Evolutionary conservation across 192 early-diverging fungal genomes (phyloP), one percentile per base, ranked within the genome.

Genomic region (Obelidium mucronatum): DNA sequence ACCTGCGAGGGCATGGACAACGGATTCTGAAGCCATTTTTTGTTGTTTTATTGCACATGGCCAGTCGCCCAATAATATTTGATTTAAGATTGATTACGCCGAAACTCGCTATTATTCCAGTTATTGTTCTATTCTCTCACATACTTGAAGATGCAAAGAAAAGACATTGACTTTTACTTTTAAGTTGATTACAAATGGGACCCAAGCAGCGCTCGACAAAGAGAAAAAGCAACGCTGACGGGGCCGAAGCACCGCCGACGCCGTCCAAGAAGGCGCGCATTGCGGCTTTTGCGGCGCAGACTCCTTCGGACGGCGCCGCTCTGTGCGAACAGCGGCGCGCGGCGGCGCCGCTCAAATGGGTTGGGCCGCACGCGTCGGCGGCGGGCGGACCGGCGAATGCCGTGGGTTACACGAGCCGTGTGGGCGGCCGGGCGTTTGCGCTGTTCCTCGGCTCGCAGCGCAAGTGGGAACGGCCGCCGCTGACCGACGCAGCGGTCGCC

Each of bases 1-100:
- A 86, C 87, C 88, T 60, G 88, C 88, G 48, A 89, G 73, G 51
- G 88, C 88, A 80, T 90, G 86, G 58, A 86, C 88, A 55, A 87
- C 82, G 71, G 81, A 84, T 79, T 90, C 88, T 78, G 88, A 90
- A 22, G 72, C 72, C 58, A 62, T 62, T 4, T 35, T 35, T 67
- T 67, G 19, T 64, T 64, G n/a, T n/a, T n/a, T n/a, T n/a, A n/a
- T n/a, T n/a, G n/a, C n/a, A n/a, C n/a, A n/a, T n/a, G n/a, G n/a
- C n/a, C n/a, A n/a, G n/a, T n/a, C n/a, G n/a, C n/a, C n/a, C n/a
- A n/a, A n/a, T n/a, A n/a, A n/a, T n/a, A n/a, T n/a, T n/a, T n/a
- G n/a, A n/a, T n/a, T n/a, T n/a, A n/a, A n/a, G n/a, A n/a, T n/a
- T n/a, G n/a, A n/a, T n/a, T n/a, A n/a, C n/a, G n/a, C n/a, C n/a